A percentile compares a stretch with the other conserved stretches of the same genome.
Conservation (phyloP, 2,329 filamentous ascomycete species). For the Fusarium nanum region DNA sequence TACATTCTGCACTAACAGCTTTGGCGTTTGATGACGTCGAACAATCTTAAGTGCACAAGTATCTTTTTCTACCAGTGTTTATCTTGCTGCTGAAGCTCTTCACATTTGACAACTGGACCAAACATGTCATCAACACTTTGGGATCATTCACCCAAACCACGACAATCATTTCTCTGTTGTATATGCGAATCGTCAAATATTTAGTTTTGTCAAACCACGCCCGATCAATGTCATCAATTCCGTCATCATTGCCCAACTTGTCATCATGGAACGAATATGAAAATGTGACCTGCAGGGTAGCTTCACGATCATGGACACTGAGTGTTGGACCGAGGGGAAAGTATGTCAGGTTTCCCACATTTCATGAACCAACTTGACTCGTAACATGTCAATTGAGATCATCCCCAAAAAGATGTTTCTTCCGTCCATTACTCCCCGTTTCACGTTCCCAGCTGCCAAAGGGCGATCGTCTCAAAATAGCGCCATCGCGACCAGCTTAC, state of each 20-base stretch:
- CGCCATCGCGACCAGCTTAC: neutral
- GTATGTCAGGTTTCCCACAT: neutral
- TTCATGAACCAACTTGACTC: neutral
- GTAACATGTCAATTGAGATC: neutral
- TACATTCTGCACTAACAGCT: accelerated
- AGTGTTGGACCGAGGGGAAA: neutral
- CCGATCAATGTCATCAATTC: neutral
- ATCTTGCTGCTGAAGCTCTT: neutral
- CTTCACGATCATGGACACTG: neutral
- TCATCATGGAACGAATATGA: neutral
- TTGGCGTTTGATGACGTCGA: accelerated
- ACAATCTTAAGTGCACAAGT: neutral
- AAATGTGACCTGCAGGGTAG: neutral
- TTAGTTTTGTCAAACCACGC: neutral
- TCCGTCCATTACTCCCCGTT: neutral
- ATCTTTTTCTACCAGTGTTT: neutral
- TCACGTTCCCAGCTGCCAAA: neutral
- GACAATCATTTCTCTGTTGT: neutral
- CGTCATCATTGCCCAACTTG: neutral
- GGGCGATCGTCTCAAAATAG: neutral
- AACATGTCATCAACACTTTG: accelerated
- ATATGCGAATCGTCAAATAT: no score
- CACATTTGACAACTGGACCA: accelerated
- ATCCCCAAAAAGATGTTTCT: neutral
- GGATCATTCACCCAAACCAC: accelerated